Base-by-base conservation (phyloP, 2,329 filamentous ascomycete genomes). In the Coleophoma crateriformis region DNA sequence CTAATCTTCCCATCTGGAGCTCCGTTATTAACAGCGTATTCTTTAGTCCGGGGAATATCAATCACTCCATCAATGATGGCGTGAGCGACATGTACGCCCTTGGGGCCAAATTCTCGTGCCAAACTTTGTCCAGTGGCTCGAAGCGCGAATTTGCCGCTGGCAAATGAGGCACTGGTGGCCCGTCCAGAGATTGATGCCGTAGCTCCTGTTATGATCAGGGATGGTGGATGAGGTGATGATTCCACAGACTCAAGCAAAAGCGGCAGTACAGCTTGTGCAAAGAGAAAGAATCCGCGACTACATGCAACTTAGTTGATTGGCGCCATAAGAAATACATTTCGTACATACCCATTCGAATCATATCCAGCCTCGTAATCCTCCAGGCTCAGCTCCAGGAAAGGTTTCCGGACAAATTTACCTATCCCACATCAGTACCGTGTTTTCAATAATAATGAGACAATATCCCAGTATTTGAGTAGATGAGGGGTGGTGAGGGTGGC, bases 11-110 rank as follows among this genome's bases (percentile, higher is more conserved):
- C 70, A 59, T 79, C 77, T 39, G 72, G 68, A 5, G 65, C 70
- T 4, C 74, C 72, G 10, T 68, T 62, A 59, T 81, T 77, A 14
- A 67, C 52, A 50, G 59, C 62, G 22, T 59, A 63, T 0, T 75
- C 76, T 65, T 83, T 85, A 1, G 83, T 87, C 54, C 79, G 73
- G 1, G 87, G 87, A 48, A 87, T 90, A 65, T 95, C 87, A 65
- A 96, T 95, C 1, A 88, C 78, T 0, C 89, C 90, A 63, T 96
- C 90, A 48, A 95, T 84, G 52, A 95, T 82, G 5, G 85, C 82
- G 68, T 95, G 88, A 0, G 85, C 81, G 1, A 95, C 85, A 66
- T 96, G 90, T 2, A 96, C 79, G 2, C 90, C 90, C 65, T 88
- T 75, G 0, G 90, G 89, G 0, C 87, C 88, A 66, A 94, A 96